Evolutionary conservation across 306 rosid genomes (phyloP).

Genomic region (Coriaria nepalensis): DNA sequence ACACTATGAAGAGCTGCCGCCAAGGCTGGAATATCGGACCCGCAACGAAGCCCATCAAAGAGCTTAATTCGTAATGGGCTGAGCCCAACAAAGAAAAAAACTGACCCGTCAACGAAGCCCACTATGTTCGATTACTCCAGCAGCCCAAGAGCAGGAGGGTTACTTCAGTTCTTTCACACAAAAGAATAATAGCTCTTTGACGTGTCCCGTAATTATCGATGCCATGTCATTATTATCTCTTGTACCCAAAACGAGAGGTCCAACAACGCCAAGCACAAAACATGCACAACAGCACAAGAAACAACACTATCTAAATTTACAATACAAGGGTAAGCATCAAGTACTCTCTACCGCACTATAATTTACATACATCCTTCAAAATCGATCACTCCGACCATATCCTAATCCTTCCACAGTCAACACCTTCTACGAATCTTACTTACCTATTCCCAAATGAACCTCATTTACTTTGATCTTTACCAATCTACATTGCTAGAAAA

Average conservation of each 20-base stretch:
- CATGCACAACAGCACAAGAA: slow-evolving; percentile 1
- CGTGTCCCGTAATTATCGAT: slow-evolving; percentile 13
- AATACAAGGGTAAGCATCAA: slow-evolving; percentile 3
- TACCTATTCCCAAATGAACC: slow-evolving; percentile 48
- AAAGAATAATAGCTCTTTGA: background rate
- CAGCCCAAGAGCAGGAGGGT: background rate
- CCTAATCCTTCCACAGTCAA: slow-evolving; percentile 5
- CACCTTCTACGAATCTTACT: background rate
- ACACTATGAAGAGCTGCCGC: no score
- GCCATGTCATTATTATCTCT: slow-evolving; percentile 31
- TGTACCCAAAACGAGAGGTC: slow-evolving; percentile 37
- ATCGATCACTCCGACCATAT: slow-evolving; percentile 4
- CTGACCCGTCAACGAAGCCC: no score
- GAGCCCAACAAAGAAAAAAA: no score
- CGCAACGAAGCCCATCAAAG: no score
- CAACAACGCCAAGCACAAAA: slow-evolving; percentile 13
- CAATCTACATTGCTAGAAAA: slow-evolving; percentile 86
- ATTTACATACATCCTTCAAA: background rate
- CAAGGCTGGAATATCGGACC: no score
- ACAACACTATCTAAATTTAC: slow-evolving; percentile 17
- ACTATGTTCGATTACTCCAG: no score
- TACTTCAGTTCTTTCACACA: background rate
- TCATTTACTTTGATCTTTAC: slow-evolving; percentile 88
- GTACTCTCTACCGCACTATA: slow-evolving; percentile 2
- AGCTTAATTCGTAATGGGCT: background rate